Base-by-base conservation (phyloP, 345 rosid genomes). In the Camelina laxa region DNA sequence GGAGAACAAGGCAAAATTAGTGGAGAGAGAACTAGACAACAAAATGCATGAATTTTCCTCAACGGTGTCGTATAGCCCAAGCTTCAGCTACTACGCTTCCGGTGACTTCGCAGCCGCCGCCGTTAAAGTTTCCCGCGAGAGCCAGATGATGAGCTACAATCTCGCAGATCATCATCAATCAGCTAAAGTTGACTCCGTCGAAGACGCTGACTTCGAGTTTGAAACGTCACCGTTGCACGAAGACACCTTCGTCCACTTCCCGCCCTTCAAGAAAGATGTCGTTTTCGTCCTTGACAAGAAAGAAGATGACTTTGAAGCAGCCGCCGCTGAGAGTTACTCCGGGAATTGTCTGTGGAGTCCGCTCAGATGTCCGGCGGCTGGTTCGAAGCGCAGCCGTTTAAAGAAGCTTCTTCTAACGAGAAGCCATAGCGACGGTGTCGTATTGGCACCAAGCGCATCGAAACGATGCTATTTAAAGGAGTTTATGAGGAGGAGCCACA, bases 121-220 rank as follows among this genome's bases (percentile, higher is more conserved):
- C 14, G 65, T 45, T 48, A 60, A 58, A 59, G 89, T 86, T 58
- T 20, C 70, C 54, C 59, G 49, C 7, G 81, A 84, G 19, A 67
- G 6, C 15, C 73, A 68, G 36, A 33, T 33, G 36, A 33, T 33
- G 1, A 48, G 42, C 66, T 67, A 12, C 31, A 22, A 45, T 14
- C 31, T 48, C 36, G n/a, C 66, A 35, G 16, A 51, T 27, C 54
- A 50, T 16, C 6, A 50, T 3, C 31, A 5, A 27, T 48, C 50
- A 36, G 48, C 35, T 21, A 27, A 47, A 47, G 57, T 4, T 14
- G 35, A 55, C 60, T 7, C 36, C 36, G 33, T 59, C 20, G 82
- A 60, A 2, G 86, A 65, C 35, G 85, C 58, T 27, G 98, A 92
- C 42, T 92, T 92, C 81, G 89, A 91, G 77, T 91, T 87, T 30